Percentiles rank a stretch among this genome's conserved stretches.
These are phyloP conservation scores for Apiotrichum sp. DNA, from an alignment of 1,284 basidiomycete genomes.

Conservation along the genomic window DNA sequence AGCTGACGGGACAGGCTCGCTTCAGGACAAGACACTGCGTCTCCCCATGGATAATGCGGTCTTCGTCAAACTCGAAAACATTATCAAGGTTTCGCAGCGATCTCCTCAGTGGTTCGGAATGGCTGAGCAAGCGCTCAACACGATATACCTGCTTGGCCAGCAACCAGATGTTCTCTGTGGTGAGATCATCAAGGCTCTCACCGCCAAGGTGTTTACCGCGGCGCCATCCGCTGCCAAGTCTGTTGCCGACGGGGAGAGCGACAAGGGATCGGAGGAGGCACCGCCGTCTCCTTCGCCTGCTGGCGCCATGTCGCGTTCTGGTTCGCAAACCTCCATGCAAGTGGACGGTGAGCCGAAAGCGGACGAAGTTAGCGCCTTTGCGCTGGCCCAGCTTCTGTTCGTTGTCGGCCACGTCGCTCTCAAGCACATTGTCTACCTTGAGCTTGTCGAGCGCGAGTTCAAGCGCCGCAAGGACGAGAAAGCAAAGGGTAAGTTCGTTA, in stretches of 20 bases:
- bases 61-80: slow-evolving; percentile 73
- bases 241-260: slow-evolving; percentile 12
- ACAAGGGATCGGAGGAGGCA: slow-evolving; percentile 6
- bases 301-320: slow-evolving; percentile 10
- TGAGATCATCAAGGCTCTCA: slow-evolving; percentile 73
- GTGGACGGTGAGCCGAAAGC: slow-evolving; percentile 8
- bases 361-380: slow-evolving; percentile 71
- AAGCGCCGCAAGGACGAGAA: slow-evolving; percentile 92
- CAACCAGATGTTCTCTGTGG: slow-evolving; percentile 85
- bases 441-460: slow-evolving; percentile 94
- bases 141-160: slow-evolving; percentile 87
- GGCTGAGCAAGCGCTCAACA: slow-evolving; percentile 95
- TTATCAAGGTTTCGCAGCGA: slow-evolving; percentile 67
- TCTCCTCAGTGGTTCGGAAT: slow-evolving; percentile 89
- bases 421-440: slow-evolving; percentile 94
- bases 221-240: not conserved
- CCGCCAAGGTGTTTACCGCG: slow-evolving; percentile 59
- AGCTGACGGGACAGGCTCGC: slow-evolving; percentile 56
- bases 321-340: slow-evolving; percentile 14
- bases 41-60: slow-evolving; percentile 83
- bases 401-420: slow-evolving; percentile 93
- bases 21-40: slow-evolving; percentile 78
- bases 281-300: slow-evolving; percentile 1
- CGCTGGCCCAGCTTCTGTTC: slow-evolving; percentile 85
- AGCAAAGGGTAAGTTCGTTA: slow-evolving; percentile 56